Evolutionary conservation across 805 yeast genomes (phyloP), one percentile per base, ranked within the genome.

Genomic region (Metschnikowia hibisci): DNA sequence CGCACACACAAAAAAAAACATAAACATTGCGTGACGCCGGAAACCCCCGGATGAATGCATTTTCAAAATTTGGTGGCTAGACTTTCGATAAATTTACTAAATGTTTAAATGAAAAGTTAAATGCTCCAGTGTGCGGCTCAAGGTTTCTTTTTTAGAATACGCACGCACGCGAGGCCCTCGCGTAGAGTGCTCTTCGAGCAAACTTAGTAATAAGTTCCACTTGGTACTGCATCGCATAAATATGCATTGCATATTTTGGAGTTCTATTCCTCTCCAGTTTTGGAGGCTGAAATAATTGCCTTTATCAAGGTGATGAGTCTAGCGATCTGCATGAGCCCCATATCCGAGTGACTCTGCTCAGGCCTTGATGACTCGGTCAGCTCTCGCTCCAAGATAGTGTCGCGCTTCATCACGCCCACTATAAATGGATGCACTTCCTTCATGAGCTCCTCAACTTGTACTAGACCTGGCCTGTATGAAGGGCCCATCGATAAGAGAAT

Each of bases 401-500:
- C 87, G 47, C 80, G 73, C 56, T 82, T 82, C 62, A 84, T 59
- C 2, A 82, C 71, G 2, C 88, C 86, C 36, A 77, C 73, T 14
- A 82, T 69, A 42, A 87, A 61, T 41, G 71, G 76, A 39, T 76
- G 69, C 57, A 80, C 80, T 36, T 74, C 74, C 7, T 59, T 54
- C 55, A 86, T 56, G 34, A 88, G 59, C 4, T 62, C 68, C 40
- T 67, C 70, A 0, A 81, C 82, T 50, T 77, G 80, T 6, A 62
- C 56, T 8, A 81, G 68, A 12, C 84, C 80, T 0, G 76, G 71
- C 45, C 70, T 73, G 60, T 87, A 87, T 33, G 82, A 80, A 4
- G 90, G 82, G 0, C 96, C 96, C 70, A 86, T 76, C 2, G 95
- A 78, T 8, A 89, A 66, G 4, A 84, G 64, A 6, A 85, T 67